phyloP scores from a whole-genome alignment of 805 yeast genomes.

The Candida peoriensis region DNA sequence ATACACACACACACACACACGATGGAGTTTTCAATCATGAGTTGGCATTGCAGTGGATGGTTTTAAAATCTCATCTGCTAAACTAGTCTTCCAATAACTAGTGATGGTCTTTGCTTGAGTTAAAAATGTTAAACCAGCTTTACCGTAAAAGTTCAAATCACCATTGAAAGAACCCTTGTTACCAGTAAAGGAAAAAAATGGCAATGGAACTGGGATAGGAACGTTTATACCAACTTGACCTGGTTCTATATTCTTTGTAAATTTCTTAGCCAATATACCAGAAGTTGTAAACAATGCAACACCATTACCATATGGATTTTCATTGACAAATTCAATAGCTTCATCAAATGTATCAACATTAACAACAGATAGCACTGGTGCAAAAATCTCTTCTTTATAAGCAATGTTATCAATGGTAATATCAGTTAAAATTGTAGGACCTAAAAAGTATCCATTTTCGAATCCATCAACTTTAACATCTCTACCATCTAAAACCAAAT shows the following conservation, averaged over 20 bases:
- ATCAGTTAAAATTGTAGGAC: slow-evolving; percentile 61
- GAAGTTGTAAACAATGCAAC: slow-evolving; percentile 64
- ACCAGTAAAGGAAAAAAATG: slow-evolving; percentile 79
- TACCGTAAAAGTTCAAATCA: slow-evolving; percentile 75
- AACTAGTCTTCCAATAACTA: slow-evolving; percentile 55
- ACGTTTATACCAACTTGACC: slow-evolving; percentile 79
- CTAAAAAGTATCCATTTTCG: slow-evolving; percentile 64
- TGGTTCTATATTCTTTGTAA: slow-evolving; percentile 61
- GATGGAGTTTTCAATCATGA: slow-evolving; percentile 45
- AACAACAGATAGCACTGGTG: slow-evolving; percentile 63
- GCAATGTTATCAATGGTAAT: slow-evolving; percentile 61
- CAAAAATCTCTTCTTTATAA: slow-evolving; percentile 70
- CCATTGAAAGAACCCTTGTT: slow-evolving; percentile 72
- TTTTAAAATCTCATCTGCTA: slow-evolving; percentile 38
- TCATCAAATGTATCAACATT: slow-evolving; percentile 65
- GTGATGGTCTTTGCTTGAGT: slow-evolving; percentile 77
- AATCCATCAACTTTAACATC: slow-evolving; percentile 40
- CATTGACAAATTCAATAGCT: slow-evolving; percentile 60
- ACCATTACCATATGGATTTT: slow-evolving; percentile 66
- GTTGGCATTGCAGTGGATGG: slow-evolving; percentile 69
- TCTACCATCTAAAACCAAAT: slow-evolving; percentile 60
- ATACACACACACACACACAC: too few relatives aligned
- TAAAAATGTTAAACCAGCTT: slow-evolving; percentile 66
- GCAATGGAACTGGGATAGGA: slow-evolving; percentile 77
- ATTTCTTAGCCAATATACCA: slow-evolving; percentile 66